These are phyloP conservation scores for Leccinellum albellum DNA, from an alignment of 768 basidiomycete species.

Conservation along the genomic window DNA sequence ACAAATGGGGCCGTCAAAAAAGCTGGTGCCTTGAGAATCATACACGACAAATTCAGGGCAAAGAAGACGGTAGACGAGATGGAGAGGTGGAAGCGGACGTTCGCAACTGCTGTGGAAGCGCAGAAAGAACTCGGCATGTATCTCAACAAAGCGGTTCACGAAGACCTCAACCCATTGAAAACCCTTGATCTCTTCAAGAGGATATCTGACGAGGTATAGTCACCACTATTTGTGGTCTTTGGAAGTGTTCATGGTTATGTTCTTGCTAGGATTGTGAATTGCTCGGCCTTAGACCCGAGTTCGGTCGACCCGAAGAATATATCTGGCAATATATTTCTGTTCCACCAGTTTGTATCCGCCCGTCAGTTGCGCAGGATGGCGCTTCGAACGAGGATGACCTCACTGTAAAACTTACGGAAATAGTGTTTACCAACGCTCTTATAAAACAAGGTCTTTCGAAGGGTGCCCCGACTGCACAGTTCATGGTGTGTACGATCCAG, in stretches of 20 bases:
- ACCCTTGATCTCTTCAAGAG: constrained; percentile 88
- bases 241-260: constrained; percentile 1
- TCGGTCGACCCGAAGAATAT: constrained; percentile 93
- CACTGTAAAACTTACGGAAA: constrained; percentile 95
- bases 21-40: constrained; percentile 89
- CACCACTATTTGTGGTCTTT: not conserved
- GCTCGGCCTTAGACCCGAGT: constrained; percentile 81
- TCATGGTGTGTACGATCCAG: constrained; percentile 57
- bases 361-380: constrained; percentile 95
- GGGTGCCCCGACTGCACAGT: constrained; percentile 82
- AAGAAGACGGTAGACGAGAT: constrained; percentile 89
- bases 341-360: constrained; percentile 95
- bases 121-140: constrained; percentile 85
- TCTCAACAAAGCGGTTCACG: constrained; percentile 81
- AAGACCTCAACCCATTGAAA: constrained; percentile 93
- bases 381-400: constrained; percentile 98
- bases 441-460: constrained; percentile 87
- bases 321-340: constrained; percentile 99
- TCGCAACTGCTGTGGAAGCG: constrained; percentile 75
- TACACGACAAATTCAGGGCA: constrained; percentile 95
- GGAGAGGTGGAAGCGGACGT: constrained; percentile 82
- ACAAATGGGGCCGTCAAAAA: constrained; percentile 97
- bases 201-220: constrained; percentile 82
- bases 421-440: constrained; percentile 89
- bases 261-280: constrained; percentile 83